A percentile compares a stretch with the other conserved stretches of the same genome.
Evolutionary conservation across 495 filamentous ascomycete species (phyloP).

Genomic region (Apodospora peruviana): DNA sequence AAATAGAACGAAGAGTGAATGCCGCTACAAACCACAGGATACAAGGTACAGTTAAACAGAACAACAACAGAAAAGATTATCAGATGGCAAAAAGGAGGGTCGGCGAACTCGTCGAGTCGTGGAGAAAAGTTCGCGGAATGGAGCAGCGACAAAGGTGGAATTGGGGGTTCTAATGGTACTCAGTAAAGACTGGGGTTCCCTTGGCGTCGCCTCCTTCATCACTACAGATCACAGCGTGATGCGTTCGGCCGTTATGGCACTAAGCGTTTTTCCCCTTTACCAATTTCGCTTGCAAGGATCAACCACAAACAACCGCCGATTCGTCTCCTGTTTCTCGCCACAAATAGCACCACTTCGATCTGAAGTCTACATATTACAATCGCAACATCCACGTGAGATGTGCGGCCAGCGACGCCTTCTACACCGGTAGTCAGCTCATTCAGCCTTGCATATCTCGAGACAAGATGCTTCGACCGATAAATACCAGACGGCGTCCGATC

Average conservation of each 20-base stretch:
- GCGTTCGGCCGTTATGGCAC: too few relatives aligned
- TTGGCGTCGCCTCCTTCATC: background rate
- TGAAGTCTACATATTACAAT: too few relatives aligned
- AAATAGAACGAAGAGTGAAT: too few relatives aligned
- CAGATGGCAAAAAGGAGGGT: background rate
- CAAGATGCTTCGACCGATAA: too few relatives aligned
- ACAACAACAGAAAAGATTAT: background rate
- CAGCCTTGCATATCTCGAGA: too few relatives aligned
- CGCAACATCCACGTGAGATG: too few relatives aligned
- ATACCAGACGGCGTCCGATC: too few relatives aligned
- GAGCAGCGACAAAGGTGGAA: background rate
- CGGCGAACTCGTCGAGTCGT: background rate
- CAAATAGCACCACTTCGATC: constrained; percentile 1
- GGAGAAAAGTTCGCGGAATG: background rate
- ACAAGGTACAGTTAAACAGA: background rate
- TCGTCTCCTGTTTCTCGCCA: constrained; percentile 4
- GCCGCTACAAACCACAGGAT: background rate
- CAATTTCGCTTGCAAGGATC: constrained; percentile 4
- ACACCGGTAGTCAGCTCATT: too few relatives aligned
- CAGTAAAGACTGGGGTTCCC: background rate
- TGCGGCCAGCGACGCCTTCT: too few relatives aligned
- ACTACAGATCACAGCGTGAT: too few relatives aligned
- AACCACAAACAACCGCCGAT: background rate
- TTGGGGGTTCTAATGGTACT: background rate
- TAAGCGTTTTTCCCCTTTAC: background rate